Evolutionary conservation across 2,329 filamentous ascomycete species (phyloP).

Genomic region (Penicillium crustosum): DNA sequence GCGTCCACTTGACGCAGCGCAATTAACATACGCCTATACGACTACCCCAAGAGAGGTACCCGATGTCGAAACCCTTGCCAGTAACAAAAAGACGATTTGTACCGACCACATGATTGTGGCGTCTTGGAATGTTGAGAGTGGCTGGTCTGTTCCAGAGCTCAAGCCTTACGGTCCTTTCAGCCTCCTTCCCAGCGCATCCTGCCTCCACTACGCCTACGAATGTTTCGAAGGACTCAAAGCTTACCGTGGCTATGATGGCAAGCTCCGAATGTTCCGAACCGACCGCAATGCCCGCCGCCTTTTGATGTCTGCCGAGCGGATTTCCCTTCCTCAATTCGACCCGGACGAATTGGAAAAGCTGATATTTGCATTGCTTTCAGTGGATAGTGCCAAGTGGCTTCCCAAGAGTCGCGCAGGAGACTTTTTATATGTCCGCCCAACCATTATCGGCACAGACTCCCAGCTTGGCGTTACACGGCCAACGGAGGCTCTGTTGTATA

Average conservation of each 20-base stretch:
- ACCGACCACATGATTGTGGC: constrained; percentile 77
- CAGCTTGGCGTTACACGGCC: too few species aligned
- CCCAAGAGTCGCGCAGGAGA: neutral
- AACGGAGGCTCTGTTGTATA: too few species aligned
- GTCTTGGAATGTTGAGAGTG: constrained; percentile 60
- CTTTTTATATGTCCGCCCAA: constrained; percentile 45
- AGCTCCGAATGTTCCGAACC: constrained; percentile 70
- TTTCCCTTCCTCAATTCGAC: constrained; percentile 70
- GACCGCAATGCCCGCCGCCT: constrained; percentile 65
- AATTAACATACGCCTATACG: neutral
- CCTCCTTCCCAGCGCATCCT: constrained; percentile 68
- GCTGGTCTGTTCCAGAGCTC: constrained; percentile 70
- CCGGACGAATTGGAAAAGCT: constrained; percentile 69
- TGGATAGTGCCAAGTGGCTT: constrained; percentile 9
- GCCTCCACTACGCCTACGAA: constrained; percentile 79
- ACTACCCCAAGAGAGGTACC: neutral
- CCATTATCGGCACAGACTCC: too few species aligned
- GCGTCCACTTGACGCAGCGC: neutral
- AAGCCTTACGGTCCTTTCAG: constrained; percentile 53
- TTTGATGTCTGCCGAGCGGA: constrained; percentile 54
- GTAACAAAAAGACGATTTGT: neutral
- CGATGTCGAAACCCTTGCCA: neutral
- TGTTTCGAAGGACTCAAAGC: constrained; percentile 82
- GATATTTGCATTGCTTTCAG: constrained; percentile 57
- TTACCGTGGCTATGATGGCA: constrained; percentile 63